phyloP scores from a whole-genome alignment of 2,329 filamentous ascomycete species.

The Cladosporium colombiae region DNA sequence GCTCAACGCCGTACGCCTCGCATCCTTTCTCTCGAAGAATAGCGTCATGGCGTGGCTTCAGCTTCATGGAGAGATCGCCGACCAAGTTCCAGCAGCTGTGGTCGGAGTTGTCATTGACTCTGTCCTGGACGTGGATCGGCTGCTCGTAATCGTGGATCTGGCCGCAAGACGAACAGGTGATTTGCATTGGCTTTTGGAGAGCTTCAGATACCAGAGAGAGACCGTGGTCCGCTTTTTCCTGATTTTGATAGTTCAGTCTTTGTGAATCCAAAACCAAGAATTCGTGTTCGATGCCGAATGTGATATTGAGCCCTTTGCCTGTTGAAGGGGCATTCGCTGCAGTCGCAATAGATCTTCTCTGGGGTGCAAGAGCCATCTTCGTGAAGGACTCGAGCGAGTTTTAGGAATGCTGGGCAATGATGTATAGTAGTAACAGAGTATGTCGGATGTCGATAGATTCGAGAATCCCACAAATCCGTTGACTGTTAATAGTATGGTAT shows the following conservation, averaged over 20 bases:
- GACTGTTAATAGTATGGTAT: background rate
- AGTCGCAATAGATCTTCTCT: background rate
- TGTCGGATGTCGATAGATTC: background rate
- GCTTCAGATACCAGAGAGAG: background rate
- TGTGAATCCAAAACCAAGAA: background rate
- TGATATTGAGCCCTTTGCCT: background rate
- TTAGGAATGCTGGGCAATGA: background rate
- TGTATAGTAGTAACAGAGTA: background rate
- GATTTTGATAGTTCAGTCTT: background rate
- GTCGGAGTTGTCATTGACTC: background rate
- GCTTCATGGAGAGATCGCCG: background rate
- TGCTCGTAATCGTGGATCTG: background rate
- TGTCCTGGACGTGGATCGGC: background rate
- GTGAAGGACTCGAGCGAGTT: background rate
- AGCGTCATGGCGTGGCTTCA: background rate
- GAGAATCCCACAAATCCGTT: background rate
- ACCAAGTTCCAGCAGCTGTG: conserved; percentile 1
- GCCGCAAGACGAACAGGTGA: background rate
- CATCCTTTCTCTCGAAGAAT: background rate
- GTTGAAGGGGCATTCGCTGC: background rate
- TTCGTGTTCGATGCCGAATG: background rate
- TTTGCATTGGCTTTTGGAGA: background rate
- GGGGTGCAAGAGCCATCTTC: background rate
- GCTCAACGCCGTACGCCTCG: background rate
- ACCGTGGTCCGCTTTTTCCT: background rate